Percentiles rank a stretch among this genome's conserved stretches.
Conservation (phyloP, 1,139 yeast genomes). For the Saccharomycopsis phalli region DNA sequence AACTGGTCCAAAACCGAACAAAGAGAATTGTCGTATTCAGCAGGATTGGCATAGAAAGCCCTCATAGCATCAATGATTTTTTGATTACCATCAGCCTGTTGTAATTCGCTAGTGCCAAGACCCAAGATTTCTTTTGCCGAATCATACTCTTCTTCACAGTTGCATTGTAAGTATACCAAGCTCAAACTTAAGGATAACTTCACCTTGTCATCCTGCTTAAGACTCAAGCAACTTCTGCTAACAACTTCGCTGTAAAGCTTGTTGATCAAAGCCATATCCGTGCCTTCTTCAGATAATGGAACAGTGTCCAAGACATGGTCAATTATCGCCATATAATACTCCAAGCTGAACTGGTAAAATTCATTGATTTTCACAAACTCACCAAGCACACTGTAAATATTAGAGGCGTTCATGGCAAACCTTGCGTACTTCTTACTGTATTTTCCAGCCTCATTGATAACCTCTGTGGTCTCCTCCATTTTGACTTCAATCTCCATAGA, state of each 20-base stretch:
- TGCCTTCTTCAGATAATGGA: conserved; percentile 10
- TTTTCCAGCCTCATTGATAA: conserved; percentile 46
- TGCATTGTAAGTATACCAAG: conserved; percentile 22
- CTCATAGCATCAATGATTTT: not conserved
- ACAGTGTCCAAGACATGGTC: conserved; percentile 29
- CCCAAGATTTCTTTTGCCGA: conserved; percentile 16
- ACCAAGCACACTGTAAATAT: conserved; percentile 39
- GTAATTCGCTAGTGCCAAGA: not conserved
- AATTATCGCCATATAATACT: conserved; percentile 38
- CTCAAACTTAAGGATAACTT: conserved; percentile 37
- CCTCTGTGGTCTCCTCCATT: conserved; percentile 43
- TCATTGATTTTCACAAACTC: conserved; percentile 34
- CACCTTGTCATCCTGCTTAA: conserved; percentile 41
- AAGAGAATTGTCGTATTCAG: not conserved
- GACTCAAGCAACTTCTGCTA: conserved; percentile 38
- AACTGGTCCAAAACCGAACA: not conserved
- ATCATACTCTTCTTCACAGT: conserved; percentile 15
- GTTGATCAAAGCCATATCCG: conserved; percentile 28
- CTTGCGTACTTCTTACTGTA: conserved; percentile 40
- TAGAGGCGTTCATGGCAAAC: conserved; percentile 48
- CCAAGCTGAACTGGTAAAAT: conserved; percentile 53
- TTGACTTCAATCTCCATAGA: conserved; percentile 46
- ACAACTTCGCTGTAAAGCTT: conserved; percentile 40
- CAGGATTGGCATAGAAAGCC: not conserved
- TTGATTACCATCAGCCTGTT: not conserved